These are phyloP conservation scores for Serendipita sp. DNA, from an alignment of 768 basidiomycete genomes.

Conservation along the genomic window DNA sequence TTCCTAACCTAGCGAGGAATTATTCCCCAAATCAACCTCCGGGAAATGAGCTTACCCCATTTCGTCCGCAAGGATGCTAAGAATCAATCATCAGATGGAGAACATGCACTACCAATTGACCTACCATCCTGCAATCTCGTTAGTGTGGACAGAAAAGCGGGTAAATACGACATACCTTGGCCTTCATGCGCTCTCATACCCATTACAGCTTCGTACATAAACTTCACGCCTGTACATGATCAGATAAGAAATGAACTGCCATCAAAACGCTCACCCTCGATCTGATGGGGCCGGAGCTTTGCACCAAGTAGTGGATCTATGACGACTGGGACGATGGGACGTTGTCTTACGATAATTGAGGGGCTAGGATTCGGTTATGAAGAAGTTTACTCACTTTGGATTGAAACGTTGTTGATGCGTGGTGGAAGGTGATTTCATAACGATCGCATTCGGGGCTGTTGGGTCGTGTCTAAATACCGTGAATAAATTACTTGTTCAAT, in stretches of 20 bases:
- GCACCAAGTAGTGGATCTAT: conserved; percentile 72
- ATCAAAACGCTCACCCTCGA: conserved; percentile 44
- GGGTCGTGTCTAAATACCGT: conserved; percentile 60
- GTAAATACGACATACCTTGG: background rate
- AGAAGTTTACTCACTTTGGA: conserved; percentile 38
- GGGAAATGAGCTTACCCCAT: conserved; percentile 37
- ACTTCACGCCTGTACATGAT: conserved; percentile 44
- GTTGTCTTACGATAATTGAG: conserved; percentile 27
- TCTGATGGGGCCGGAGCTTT: conserved; percentile 74
- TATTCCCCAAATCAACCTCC: background rate
- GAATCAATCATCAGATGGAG: conserved; percentile 50
- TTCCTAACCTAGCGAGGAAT: conserved; percentile 32
- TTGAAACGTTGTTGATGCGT: conserved; percentile 53
- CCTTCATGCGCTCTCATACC: conserved; percentile 72
- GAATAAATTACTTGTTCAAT: background rate
- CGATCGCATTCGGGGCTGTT: conserved; percentile 53
- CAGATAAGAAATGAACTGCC: background rate
- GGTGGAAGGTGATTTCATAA: conserved; percentile 66
- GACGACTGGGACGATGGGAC: conserved; percentile 64
- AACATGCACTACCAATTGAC: background rate
- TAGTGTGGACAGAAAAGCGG: background rate
- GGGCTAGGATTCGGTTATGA: background rate
- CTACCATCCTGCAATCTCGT: background rate
- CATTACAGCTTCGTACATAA: conserved; percentile 95
- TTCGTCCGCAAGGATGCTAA: conserved; percentile 84